Conservation (phyloP, 2,329 filamentous ascomycete genomes). For the Rhinocladiella similis region DNA sequence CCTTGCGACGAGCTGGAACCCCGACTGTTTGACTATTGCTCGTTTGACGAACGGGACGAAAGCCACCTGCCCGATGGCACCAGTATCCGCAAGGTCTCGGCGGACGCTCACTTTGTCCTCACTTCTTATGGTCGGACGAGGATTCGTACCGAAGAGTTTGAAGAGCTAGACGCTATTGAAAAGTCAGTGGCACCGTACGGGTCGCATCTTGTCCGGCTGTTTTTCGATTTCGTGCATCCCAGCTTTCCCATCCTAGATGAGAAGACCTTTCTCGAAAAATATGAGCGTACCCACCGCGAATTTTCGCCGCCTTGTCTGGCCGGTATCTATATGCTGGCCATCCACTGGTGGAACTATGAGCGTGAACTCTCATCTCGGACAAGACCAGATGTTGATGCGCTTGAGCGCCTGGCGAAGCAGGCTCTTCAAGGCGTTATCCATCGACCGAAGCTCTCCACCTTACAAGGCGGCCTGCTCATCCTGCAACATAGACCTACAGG, state of each 20-base stretch:
- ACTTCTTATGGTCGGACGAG: slow-evolving; percentile 28
- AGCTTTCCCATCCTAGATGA: slow-evolving; percentile 82
- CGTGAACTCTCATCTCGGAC: slow-evolving; percentile 25
- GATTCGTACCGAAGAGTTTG: slow-evolving; percentile 27
- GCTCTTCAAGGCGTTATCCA: slow-evolving; percentile 27
- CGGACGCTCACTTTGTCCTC: slow-evolving; percentile 29
- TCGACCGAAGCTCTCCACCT: slow-evolving; percentile 53
- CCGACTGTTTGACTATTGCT: slow-evolving; percentile 30
- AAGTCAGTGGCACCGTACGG: slow-evolving; percentile 74
- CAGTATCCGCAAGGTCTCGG: slow-evolving; percentile 29
- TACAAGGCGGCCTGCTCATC: slow-evolving; percentile 56
- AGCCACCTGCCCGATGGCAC: slow-evolving; percentile 24
- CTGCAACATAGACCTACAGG: slow-evolving; percentile 51
- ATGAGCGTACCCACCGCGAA: slow-evolving; percentile 69
- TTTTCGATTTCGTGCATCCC: slow-evolving; percentile 78
- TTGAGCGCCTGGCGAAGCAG: slow-evolving; percentile 27
- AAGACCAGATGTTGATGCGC: slow-evolving; percentile 29
- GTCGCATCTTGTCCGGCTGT: slow-evolving; percentile 73
- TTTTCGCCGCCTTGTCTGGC: slow-evolving; percentile 76
- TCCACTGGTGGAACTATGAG: slow-evolving; percentile 81
- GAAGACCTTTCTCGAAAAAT: slow-evolving; percentile 75
- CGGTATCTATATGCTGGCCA: slow-evolving; percentile 75
- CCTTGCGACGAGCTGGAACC: slow-evolving; percentile 30
- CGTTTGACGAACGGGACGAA: slow-evolving; percentile 26
- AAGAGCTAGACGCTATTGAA: slow-evolving; percentile 54